A percentile compares a stretch with the other conserved stretches of the same genome.
Evolutionary conservation across 768 basidiomycete species (phyloP).

Genomic region (Kwoniella bestiolae): DNA sequence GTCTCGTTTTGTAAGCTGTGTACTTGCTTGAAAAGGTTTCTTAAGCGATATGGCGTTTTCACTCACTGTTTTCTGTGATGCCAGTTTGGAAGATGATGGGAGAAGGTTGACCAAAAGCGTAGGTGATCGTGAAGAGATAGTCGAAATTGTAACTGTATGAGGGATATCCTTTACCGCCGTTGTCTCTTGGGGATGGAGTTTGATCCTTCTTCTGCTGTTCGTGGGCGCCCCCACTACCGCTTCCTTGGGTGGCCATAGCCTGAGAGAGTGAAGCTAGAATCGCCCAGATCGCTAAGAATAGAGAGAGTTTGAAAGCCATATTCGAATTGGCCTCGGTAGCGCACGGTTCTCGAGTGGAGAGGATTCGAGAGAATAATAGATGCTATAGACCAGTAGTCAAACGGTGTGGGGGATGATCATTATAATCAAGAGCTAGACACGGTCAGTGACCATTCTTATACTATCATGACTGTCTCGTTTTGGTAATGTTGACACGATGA

Average conservation of each 20-base stretch:
- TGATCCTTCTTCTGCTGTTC: neutral
- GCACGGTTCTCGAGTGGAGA: too few species aligned
- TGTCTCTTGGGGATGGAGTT: too few species aligned
- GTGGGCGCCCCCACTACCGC: neutral
- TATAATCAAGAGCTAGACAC: too few species aligned
- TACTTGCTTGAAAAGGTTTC: neutral
- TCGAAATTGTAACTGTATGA: constrained; percentile 5
- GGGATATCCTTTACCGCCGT: neutral
- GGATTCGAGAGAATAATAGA: too few species aligned
- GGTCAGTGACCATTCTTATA: too few species aligned
- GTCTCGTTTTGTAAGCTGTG: neutral
- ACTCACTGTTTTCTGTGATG: constrained; percentile 7
- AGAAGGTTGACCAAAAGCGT: constrained; percentile 5
- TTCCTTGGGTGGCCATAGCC: neutral
- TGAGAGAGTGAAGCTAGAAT: neutral
- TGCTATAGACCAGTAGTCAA: too few species aligned
- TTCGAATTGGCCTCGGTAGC: too few species aligned
- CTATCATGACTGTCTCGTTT: too few species aligned
- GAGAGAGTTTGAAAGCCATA: too few species aligned
- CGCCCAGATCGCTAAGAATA: neutral
- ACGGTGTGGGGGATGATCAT: too few species aligned
- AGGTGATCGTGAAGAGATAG: constrained; percentile 14
- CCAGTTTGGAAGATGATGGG: neutral
- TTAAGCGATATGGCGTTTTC: neutral
- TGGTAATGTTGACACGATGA: too few species aligned